These are phyloP conservation scores for Claviceps arundinis DNA, from an alignment of 2,329 filamentous ascomycete species.

Conservation along the genomic window DNA sequence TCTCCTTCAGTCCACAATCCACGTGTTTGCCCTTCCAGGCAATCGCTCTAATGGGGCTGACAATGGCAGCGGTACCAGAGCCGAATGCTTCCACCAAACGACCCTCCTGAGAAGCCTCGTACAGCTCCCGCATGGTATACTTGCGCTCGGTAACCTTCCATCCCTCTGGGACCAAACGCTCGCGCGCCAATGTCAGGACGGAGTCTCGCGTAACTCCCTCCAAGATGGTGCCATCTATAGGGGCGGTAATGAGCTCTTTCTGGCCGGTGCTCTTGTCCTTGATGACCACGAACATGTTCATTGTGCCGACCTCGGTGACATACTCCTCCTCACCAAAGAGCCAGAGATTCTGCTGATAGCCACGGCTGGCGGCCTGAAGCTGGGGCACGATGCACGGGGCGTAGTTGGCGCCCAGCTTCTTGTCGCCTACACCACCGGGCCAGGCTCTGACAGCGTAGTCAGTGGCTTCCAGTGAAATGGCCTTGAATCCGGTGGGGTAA, in stretches of 20 bases:
- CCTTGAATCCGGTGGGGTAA: conserved; percentile 97
- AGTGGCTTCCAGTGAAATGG: conserved; percentile 86
- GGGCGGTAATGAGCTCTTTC: conserved; percentile 88
- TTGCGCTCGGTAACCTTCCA: conserved; percentile 85
- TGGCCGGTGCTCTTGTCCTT: conserved; percentile 76
- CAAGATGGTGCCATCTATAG: conserved; percentile 90
- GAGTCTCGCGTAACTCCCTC: conserved; percentile 92
- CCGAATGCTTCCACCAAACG: conserved; percentile 88
- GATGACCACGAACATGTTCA: conserved; percentile 92
- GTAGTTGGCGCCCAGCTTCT: conserved; percentile 98
- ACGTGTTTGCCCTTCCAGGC: conserved; percentile 75
- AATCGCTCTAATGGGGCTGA: conserved; percentile 80
- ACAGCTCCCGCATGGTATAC: conserved; percentile 78
- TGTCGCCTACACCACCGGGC: conserved; percentile 95
- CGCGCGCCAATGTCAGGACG: conserved; percentile 71
- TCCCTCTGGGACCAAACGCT: conserved; percentile 70
- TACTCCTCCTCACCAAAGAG: conserved; percentile 91
- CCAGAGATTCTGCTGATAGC: conserved; percentile 98
- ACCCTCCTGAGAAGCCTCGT: conserved; percentile 70
- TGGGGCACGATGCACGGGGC: conserved; percentile 98
- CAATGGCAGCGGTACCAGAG: conserved; percentile 84
- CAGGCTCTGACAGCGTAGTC: conserved; percentile 94
- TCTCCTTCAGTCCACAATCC: conserved; percentile 66
- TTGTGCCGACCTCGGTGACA: conserved; percentile 94
- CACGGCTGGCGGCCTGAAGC: conserved; percentile 75